Evolutionary conservation across 139 green algal genomes (phyloP).

Genomic region (Deuterostichococcus epilithicus): DNA sequence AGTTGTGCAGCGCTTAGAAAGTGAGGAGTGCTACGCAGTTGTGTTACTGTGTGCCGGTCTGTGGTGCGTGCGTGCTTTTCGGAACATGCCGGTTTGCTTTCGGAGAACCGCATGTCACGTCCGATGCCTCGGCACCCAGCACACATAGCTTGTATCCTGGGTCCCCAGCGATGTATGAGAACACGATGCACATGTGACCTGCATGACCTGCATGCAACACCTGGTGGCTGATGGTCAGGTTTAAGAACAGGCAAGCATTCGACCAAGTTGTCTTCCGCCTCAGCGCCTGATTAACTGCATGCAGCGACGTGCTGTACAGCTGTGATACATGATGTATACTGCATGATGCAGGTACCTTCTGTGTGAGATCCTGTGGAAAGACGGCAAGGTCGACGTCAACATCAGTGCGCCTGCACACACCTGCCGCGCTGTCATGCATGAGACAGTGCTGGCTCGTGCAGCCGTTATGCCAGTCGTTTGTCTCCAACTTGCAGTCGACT

Average conservation of each 20-base stretch:
- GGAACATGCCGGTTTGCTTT: too few species aligned
- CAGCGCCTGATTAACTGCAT: not conserved
- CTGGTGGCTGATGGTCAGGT: slow-evolving; percentile 49
- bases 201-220: too few species aligned
- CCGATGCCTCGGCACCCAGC: too few species aligned
- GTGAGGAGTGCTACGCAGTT: too few species aligned
- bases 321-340: not conserved
- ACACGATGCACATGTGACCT: too few species aligned
- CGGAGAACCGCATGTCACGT: too few species aligned
- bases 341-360: slow-evolving; percentile 36
- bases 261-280: not conserved
- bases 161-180: too few species aligned
- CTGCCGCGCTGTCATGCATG: not conserved
- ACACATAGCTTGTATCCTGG: too few species aligned
- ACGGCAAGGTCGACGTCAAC: slow-evolving; percentile 29
- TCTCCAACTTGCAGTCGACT: not conserved
- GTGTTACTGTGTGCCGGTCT: too few species aligned
- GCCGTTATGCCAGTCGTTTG: not conserved
- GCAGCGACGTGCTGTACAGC: not conserved
- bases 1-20: too few species aligned
- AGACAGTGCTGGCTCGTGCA: not conserved
- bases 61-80: too few species aligned
- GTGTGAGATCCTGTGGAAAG: slow-evolving; percentile 41
- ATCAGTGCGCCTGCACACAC: slow-evolving; percentile 19
- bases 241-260: slow-evolving; percentile 34